Evolutionary conservation across 306 rosid genomes (phyloP).

Genomic region (Adenanthera pavonina): DNA sequence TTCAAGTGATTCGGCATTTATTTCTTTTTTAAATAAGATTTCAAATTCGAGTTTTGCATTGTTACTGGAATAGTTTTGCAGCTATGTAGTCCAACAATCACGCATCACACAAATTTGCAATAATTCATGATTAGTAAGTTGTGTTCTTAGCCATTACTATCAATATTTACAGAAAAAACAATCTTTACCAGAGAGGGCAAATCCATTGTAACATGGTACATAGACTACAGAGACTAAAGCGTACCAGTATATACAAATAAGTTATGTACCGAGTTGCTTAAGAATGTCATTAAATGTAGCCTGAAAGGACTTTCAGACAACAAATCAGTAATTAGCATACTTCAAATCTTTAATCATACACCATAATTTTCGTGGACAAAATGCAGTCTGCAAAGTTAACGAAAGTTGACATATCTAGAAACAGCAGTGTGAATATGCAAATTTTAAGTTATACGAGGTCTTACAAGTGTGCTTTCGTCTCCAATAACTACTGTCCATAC

Average conservation of each 20-base stretch:
- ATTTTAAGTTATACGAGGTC: background rate
- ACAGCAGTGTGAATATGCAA: background rate
- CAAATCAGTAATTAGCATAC: background rate
- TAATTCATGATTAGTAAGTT: too few species aligned
- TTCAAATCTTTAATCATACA: background rate
- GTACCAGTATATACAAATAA: too few species aligned
- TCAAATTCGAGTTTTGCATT: too few species aligned
- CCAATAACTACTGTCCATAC: background rate
- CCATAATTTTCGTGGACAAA: background rate
- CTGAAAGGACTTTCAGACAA: slow-evolving; percentile 39
- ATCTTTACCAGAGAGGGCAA: background rate
- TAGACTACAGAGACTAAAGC: too few species aligned
- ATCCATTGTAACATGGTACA: background rate
- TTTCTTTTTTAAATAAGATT: too few species aligned
- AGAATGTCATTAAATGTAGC: slow-evolving; percentile 84
- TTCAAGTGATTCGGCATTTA: too few species aligned
- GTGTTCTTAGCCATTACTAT: background rate
- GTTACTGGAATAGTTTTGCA: too few species aligned
- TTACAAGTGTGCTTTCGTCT: background rate
- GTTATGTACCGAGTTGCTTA: slow-evolving; percentile 63
- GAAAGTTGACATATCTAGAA: background rate
- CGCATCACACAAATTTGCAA: too few species aligned
- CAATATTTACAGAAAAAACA: background rate
- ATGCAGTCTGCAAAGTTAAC: background rate
- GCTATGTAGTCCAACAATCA: too few species aligned